phyloP scores from a whole-genome alignment of 2,329 filamentous ascomycete species.

The Penicillium sp. region DNA sequence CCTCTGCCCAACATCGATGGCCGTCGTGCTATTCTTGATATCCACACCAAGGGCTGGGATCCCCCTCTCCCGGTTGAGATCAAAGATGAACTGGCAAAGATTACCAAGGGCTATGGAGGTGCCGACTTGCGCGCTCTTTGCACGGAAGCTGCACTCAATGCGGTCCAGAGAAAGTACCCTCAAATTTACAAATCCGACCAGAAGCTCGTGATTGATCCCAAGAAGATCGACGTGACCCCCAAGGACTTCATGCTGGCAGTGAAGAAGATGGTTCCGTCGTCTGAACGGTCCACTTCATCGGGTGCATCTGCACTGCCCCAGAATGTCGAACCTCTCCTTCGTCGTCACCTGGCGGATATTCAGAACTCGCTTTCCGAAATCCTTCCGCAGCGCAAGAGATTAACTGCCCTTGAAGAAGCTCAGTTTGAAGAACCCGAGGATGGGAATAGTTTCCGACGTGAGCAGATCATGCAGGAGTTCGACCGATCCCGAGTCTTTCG shows the following conservation, averaged over 20 bases:
- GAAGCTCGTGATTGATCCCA: conserved; percentile 81
- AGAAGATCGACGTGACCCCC: conserved; percentile 76
- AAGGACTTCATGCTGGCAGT: conserved; percentile 97
- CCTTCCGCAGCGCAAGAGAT: conserved; percentile 76
- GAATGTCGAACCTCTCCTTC: conserved; percentile 72
- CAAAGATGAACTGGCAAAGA: conserved; percentile 71
- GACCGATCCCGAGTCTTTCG: conserved; percentile 83
- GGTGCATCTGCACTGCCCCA: conserved; percentile 75
- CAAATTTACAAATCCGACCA: conserved; percentile 90
- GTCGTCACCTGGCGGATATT: conserved; percentile 64
- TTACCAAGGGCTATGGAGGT: conserved; percentile 95
- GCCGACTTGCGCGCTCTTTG: conserved; percentile 90
- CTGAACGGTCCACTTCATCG: conserved; percentile 80
- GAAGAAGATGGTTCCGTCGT: conserved; percentile 93
- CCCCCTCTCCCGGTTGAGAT: conserved; percentile 66
- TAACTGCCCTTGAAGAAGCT: conserved; percentile 87
- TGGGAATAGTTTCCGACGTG: conserved; percentile 76
- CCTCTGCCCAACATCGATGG: conserved; percentile 77
- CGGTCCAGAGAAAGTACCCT: conserved; percentile 90
- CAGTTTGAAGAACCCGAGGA: conserved; percentile 81
- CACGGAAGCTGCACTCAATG: conserved; percentile 91
- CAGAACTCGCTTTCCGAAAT: conserved; percentile 64
- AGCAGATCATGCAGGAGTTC: conserved; percentile 72
- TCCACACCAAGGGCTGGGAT: conserved; percentile 92
- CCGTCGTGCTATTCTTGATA: conserved; percentile 81